These are phyloP conservation scores for Cryptococcus wingfieldii DNA, from an alignment of 1,284 basidiomycete genomes.

Conservation along the genomic window DNA sequence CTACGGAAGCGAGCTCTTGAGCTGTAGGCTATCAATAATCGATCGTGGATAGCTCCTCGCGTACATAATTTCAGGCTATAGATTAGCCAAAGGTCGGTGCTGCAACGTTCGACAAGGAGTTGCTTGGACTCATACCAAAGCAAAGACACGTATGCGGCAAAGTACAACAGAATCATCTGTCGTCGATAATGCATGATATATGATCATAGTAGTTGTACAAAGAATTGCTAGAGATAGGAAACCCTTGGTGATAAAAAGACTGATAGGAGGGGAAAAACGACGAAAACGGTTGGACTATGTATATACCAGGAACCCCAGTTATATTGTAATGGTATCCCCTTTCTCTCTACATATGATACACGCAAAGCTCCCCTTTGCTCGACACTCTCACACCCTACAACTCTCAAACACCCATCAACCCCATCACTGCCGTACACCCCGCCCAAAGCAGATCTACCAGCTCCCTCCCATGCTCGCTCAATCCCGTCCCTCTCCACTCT, in stretches of 20 bases:
- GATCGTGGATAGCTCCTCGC: too few relatives aligned
- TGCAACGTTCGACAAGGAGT: too few relatives aligned
- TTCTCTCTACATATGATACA: neutral
- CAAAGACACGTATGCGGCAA: too few relatives aligned
- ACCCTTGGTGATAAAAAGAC: neutral
- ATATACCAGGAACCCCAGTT: neutral
- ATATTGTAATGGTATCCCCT: neutral
- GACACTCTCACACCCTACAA: neutral
- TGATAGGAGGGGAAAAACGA: neutral
- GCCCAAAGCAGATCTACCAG: constrained; percentile 46
- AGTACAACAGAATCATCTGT: neutral
- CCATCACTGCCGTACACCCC: constrained; percentile 46
- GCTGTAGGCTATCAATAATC: too few relatives aligned
- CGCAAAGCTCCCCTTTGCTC: neutral
- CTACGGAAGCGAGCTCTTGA: too few relatives aligned
- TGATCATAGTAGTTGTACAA: too few relatives aligned
- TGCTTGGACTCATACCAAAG: too few relatives aligned
- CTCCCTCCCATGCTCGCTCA: constrained; percentile 43
- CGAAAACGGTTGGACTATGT: neutral
- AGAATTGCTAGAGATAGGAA: too few relatives aligned
- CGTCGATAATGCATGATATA: neutral
- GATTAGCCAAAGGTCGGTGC: too few relatives aligned
- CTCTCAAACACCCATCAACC: constrained; percentile 9
- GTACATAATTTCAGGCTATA: too few relatives aligned
- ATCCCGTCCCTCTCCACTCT: constrained; percentile 47